A percentile compares a stretch with the other conserved stretches of the same genome.
Evolutionary conservation across 139 green algal genomes (phyloP).

Genomic region (Gonium pectorale): DNA sequence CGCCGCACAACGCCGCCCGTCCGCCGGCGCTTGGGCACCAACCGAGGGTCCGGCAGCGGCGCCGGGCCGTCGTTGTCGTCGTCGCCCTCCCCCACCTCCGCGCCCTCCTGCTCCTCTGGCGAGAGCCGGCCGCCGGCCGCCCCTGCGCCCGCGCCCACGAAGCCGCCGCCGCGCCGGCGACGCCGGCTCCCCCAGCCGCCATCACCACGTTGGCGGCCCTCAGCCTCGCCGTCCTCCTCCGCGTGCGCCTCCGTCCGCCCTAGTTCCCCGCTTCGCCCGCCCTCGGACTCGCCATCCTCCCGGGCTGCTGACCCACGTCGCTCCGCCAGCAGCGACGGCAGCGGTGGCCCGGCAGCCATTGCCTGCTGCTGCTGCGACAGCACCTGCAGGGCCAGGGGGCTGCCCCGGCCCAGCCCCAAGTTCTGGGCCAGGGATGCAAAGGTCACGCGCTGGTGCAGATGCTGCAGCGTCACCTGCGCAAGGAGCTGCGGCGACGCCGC

Average conservation of each 20-base stretch:
- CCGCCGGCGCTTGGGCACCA: background rate
- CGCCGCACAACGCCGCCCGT: background rate
- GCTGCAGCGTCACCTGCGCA: conserved; percentile 36
- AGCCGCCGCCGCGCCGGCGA: background rate
- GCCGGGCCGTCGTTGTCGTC: background rate
- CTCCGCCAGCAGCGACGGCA: background rate
- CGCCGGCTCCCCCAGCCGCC: background rate
- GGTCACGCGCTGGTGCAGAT: conserved; percentile 54
- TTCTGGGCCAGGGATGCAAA: conserved; percentile 42
- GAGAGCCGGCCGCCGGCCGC: too few species aligned
- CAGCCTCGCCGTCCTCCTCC: background rate
- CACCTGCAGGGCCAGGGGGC: background rate
- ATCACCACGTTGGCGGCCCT: background rate
- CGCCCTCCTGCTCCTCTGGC: background rate
- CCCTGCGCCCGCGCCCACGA: background rate
- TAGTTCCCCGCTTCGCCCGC: background rate
- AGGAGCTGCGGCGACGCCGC: conserved; percentile 34
- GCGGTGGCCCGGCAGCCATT: background rate
- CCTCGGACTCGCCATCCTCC: background rate
- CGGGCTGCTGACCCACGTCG: background rate
- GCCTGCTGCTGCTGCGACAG: background rate
- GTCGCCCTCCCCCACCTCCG: background rate
- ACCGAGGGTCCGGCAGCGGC: background rate
- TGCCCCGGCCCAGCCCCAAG: background rate
- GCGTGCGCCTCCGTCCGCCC: background rate